Percentiles rank a stretch among this genome's conserved stretches.
Evolutionary conservation across 805 yeast species (phyloP).

Genomic region (Candida sphagnicola): DNA sequence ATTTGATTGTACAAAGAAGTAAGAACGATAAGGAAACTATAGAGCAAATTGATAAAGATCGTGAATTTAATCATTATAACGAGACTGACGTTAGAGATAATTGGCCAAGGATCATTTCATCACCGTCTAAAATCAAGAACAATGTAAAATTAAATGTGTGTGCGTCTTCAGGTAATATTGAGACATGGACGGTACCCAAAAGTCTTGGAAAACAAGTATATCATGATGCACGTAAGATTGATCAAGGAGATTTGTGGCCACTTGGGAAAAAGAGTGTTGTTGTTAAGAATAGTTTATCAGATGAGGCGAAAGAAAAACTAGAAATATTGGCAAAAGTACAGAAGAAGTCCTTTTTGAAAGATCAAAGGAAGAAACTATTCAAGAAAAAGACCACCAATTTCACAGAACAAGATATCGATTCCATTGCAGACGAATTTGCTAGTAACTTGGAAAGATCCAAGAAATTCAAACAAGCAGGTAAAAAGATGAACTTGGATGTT

Average conservation of each 20-base stretch:
- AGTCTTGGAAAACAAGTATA: constrained; percentile 69
- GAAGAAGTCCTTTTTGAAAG: constrained; percentile 35
- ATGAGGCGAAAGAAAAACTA: constrained; percentile 27
- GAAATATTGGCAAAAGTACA: constrained; percentile 33
- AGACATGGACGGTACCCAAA: constrained; percentile 84
- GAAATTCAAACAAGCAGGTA: constrained; percentile 30
- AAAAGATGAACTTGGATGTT: constrained; percentile 17
- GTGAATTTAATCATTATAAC: constrained; percentile 19
- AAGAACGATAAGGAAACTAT: constrained; percentile 39
- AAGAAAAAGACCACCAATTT: constrained; percentile 22
- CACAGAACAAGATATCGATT: constrained; percentile 22
- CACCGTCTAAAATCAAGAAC: constrained; percentile 75
- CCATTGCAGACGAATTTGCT: constrained; percentile 23
- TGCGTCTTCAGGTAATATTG: constrained; percentile 73
- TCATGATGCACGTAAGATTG: constrained; percentile 86
- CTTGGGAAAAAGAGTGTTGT: constrained; percentile 31
- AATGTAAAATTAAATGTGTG: constrained; percentile 80
- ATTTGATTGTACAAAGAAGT: constrained; percentile 66
- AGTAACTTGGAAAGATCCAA: constrained; percentile 27
- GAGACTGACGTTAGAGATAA: constrained; percentile 23
- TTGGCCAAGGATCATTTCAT: constrained; percentile 72
- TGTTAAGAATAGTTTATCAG: constrained; percentile 28
- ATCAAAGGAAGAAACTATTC: constrained; percentile 29
- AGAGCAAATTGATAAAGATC: constrained; percentile 34
- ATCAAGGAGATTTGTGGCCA: constrained; percentile 88